Percentiles rank a stretch among this genome's conserved stretches.
phyloP scores from a whole-genome alignment of 345 rosid species.

The Corchorus olitorius region DNA sequence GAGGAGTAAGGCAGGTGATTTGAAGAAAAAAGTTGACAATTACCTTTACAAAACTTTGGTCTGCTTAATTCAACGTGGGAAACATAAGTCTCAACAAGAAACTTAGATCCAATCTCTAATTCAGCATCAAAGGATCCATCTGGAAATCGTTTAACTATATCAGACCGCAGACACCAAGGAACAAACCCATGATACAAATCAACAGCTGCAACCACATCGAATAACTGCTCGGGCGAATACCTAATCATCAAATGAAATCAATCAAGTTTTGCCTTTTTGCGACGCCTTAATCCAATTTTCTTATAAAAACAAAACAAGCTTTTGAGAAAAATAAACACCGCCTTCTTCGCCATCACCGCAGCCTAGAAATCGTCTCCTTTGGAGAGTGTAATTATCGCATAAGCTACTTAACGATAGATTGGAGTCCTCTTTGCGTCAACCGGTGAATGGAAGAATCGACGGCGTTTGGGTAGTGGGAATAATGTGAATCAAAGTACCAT shows the following conservation, averaged over 20 bases:
- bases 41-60: conserved; percentile 79
- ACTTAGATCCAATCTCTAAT: conserved; percentile 93
- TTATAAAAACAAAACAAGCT: too few relatives aligned
- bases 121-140: conserved; percentile 97
- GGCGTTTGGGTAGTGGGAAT: too few relatives aligned
- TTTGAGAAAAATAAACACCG: conserved; percentile 34
- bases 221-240: conserved; percentile 91
- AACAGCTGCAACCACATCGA: conserved; percentile 95
- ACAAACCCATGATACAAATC: conserved; percentile 96
- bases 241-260: conserved; percentile 33
- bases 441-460: conserved; percentile 27
- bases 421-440: conserved; percentile 22
- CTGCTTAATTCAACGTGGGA: conserved; percentile 79
- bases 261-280: background rate
- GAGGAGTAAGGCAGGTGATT: too few relatives aligned
- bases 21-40: too few relatives aligned
- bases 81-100: conserved; percentile 86
- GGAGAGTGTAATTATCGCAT: conserved; percentile 28
- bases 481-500: too few relatives aligned
- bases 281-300: background rate
- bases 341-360: conserved; percentile 96
- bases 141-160: conserved; percentile 63
- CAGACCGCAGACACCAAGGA: conserved; percentile 98
- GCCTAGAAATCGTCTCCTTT: conserved; percentile 77
- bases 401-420: conserved; percentile 21